phyloP scores from a whole-genome alignment of 257 asterid genomes.

The Nicotiana tabacum region DNA sequence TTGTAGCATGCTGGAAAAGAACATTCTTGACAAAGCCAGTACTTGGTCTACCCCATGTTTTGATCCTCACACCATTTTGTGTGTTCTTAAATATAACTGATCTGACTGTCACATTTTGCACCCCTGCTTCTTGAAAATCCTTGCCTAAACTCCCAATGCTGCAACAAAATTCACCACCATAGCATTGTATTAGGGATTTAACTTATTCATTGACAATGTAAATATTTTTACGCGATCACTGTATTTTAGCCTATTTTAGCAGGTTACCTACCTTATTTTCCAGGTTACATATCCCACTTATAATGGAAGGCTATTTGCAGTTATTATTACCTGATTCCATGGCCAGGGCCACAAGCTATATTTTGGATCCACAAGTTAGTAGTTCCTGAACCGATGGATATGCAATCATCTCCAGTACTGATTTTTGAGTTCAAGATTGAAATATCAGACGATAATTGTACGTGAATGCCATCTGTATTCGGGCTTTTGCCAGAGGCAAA shows the following conservation, averaged over 20 bases:
- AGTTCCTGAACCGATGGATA: constrained; percentile 3
- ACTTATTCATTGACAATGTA: not conserved
- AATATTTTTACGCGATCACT: not conserved
- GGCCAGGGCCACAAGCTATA: constrained; percentile 5
- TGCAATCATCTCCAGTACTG: constrained; percentile 4
- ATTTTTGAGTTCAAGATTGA: constrained; percentile 5
- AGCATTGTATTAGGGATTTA: not conserved
- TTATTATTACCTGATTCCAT: not conserved
- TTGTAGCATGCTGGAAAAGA: not conserved
- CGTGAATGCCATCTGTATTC: constrained; percentile 4
- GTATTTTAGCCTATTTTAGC: too few species aligned
- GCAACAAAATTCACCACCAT: not conserved
- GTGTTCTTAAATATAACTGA: not conserved
- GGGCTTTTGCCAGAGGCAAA: not conserved
- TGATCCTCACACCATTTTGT: constrained; percentile 9
- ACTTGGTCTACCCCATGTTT: constrained; percentile 12
- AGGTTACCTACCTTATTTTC: not conserved
- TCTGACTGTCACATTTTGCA: constrained; percentile 5
- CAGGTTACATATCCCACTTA: not conserved
- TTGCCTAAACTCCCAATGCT: constrained; percentile 9
- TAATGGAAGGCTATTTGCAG: not conserved
- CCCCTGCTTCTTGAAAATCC: constrained; percentile 1
- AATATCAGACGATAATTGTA: not conserved
- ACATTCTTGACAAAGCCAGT: not conserved
- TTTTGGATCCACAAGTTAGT: constrained; percentile 1